Conservation (phyloP, 2,329 filamentous ascomycete genomes). For the Paraconiothyrium brasiliense region DNA sequence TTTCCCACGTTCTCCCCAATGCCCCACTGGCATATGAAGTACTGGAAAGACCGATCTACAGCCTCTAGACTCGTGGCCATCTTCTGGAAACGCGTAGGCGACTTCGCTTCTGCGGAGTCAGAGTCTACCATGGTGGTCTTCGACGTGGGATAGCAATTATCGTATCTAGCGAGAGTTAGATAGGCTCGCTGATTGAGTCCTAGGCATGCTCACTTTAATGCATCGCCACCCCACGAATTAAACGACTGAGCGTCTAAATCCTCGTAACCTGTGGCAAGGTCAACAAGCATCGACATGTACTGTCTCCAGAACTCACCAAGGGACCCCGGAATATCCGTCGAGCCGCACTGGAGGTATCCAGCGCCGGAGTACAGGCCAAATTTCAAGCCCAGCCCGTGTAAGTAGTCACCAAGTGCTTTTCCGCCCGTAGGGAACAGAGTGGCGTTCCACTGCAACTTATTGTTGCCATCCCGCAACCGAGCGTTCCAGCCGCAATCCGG, state of each 20-base stretch:
- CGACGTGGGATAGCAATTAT: constrained; percentile 43
- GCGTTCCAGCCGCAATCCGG: constrained; percentile 67
- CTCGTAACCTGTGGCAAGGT: constrained; percentile 59
- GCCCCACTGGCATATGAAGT: constrained; percentile 52
- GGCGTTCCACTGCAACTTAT: constrained; percentile 60
- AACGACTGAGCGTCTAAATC: constrained; percentile 66
- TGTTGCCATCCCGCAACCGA: not conserved
- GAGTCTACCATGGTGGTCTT: constrained; percentile 49
- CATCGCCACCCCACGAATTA: constrained; percentile 53
- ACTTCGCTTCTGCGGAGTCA: constrained; percentile 36
- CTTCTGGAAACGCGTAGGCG: constrained; percentile 40
- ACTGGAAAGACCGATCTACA: constrained; percentile 46
- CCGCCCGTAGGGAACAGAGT: constrained; percentile 62
- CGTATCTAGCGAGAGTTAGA: constrained; percentile 41
- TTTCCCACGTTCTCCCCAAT: constrained; percentile 46
- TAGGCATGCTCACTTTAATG: constrained; percentile 59
- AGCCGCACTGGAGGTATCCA: constrained; percentile 50
- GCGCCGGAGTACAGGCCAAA: constrained; percentile 64
- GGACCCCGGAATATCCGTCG: constrained; percentile 58
- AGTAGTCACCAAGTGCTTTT: constrained; percentile 59
- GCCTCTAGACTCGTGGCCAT: constrained; percentile 39
- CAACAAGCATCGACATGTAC: constrained; percentile 40
- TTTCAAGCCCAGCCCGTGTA: constrained; percentile 59
- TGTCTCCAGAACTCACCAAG: constrained; percentile 52
- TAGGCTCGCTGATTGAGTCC: constrained; percentile 34